These are phyloP conservation scores for Hypoxylon lenormandii DNA, from an alignment of 495 filamentous ascomycete species.

Conservation along the genomic window DNA sequence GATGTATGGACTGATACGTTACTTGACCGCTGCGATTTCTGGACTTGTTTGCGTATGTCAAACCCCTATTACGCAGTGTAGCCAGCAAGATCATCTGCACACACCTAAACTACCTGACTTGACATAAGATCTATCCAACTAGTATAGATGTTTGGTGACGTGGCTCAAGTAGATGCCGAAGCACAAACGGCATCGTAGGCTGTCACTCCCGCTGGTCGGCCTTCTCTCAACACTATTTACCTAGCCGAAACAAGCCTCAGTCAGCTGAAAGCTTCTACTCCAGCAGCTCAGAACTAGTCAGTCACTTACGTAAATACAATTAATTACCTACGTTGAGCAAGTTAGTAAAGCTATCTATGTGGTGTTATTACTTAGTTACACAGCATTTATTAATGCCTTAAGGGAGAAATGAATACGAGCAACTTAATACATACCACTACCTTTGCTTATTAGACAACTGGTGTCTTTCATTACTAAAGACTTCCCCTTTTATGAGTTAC, in stretches of 20 bases:
- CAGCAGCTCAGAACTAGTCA: neutral
- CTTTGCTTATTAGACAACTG: too few relatives aligned
- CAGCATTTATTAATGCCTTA: too few relatives aligned
- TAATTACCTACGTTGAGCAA: too few relatives aligned
- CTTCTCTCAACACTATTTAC: too few relatives aligned
- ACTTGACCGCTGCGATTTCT: neutral
- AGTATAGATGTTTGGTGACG: neutral
- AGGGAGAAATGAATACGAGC: too few relatives aligned
- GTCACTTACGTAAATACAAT: neutral
- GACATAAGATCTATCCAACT: neutral
- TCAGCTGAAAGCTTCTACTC: neutral
- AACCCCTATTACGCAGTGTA: neutral
- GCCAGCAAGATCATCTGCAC: neutral
- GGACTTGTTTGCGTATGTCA: neutral
- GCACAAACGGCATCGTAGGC: neutral
- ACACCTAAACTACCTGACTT: neutral
- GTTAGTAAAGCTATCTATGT: too few relatives aligned
- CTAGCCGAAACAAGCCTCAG: constrained; percentile 2
- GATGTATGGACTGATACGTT: constrained; percentile 14
- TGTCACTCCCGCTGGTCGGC: constrained; percentile 7
- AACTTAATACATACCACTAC: too few relatives aligned
- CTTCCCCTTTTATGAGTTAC: too few relatives aligned
- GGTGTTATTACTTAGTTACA: too few relatives aligned
- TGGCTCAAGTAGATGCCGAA: neutral
- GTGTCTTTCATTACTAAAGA: too few relatives aligned